Conservation (phyloP, 768 basidiomycete genomes). For the Tylopilus vinaceipallidus region DNA sequence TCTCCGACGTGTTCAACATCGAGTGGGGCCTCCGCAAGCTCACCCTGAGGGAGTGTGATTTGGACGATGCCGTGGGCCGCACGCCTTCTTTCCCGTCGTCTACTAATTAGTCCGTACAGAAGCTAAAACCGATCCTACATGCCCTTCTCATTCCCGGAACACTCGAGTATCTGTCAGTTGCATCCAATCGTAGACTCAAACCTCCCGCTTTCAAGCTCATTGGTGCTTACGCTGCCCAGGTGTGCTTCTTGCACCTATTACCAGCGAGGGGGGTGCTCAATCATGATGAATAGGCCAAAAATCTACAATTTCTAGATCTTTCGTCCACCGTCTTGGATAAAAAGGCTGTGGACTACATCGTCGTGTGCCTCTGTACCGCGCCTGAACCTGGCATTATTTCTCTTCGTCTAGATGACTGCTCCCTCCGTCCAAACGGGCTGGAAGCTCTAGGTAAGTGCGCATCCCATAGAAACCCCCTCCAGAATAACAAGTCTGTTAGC, state of each 20-base stretch:
- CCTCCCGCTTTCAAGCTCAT: slow-evolving; percentile 72
- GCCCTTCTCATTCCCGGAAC: slow-evolving; percentile 81
- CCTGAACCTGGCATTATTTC: slow-evolving; percentile 56
- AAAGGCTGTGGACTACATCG: slow-evolving; percentile 78
- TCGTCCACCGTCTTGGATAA: slow-evolving; percentile 86
- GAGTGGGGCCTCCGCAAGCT: background rate
- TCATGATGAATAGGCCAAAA: slow-evolving; percentile 53
- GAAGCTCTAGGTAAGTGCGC: slow-evolving; percentile 73
- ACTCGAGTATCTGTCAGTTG: slow-evolving; percentile 79
- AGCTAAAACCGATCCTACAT: slow-evolving; percentile 87
- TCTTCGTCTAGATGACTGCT: slow-evolving; percentile 84
- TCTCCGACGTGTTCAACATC: slow-evolving; percentile 90
- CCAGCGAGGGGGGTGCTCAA: background rate
- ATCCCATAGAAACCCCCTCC: background rate
- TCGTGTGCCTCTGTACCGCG: slow-evolving; percentile 53
- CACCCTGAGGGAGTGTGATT: slow-evolving; percentile 74
- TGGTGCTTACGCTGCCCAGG: slow-evolving; percentile 78
- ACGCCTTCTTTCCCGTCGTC: background rate
- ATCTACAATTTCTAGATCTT: slow-evolving; percentile 83
- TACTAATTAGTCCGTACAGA: slow-evolving; percentile 40
- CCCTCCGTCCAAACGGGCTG: slow-evolving; percentile 68
- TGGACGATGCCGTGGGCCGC: slow-evolving; percentile 70
- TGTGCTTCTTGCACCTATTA: slow-evolving; percentile 22
- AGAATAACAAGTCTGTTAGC: slow-evolving; percentile 41
- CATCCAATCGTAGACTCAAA: slow-evolving; percentile 83